A percentile compares a stretch with the other conserved stretches of the same genome.
These are phyloP conservation scores for Coriaria nepalensis DNA, from an alignment of 306 rosid species.

Conservation along the genomic window DNA sequence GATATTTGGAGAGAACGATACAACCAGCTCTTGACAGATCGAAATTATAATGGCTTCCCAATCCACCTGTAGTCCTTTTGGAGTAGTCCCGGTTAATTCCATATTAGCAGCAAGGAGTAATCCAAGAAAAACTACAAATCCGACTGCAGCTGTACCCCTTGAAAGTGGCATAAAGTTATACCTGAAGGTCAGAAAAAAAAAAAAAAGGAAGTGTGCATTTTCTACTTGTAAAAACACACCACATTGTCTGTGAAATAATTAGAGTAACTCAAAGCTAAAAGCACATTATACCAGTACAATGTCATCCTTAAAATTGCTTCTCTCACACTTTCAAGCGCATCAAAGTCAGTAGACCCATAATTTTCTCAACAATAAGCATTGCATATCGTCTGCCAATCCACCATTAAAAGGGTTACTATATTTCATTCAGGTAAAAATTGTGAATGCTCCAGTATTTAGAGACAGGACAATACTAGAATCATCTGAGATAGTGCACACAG, in stretches of 20 bases:
- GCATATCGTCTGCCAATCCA: constrained; percentile 50
- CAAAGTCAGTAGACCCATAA: constrained; percentile 69
- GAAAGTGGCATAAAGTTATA: constrained; percentile 96
- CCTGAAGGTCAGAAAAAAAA: constrained; percentile 32
- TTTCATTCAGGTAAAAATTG: too few relatives aligned
- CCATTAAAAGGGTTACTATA: neutral
- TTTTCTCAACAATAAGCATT: constrained; percentile 79
- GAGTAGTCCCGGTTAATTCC: constrained; percentile 82
- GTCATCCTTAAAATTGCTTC: constrained; percentile 89
- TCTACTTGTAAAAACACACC: constrained; percentile 4
- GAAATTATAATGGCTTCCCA: constrained; percentile 77
- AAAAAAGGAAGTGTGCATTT: too few relatives aligned
- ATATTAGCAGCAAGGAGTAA: constrained; percentile 88
- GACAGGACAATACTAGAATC: neutral
- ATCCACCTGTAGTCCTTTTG: constrained; percentile 74
- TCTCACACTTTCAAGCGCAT: constrained; percentile 71
- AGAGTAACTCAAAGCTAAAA: neutral
- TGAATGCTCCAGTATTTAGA: neutral
- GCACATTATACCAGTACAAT: constrained; percentile 71
- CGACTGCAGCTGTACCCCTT: constrained; percentile 85
- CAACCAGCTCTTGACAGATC: constrained; percentile 76
- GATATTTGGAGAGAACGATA: constrained; percentile 74
- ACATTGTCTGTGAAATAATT: neutral
- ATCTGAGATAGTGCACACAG: too few relatives aligned
- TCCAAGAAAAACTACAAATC: constrained; percentile 76